Evolutionary conservation across 495 filamentous ascomycete genomes (phyloP).

Genomic region (Podospora anserina): DNA sequence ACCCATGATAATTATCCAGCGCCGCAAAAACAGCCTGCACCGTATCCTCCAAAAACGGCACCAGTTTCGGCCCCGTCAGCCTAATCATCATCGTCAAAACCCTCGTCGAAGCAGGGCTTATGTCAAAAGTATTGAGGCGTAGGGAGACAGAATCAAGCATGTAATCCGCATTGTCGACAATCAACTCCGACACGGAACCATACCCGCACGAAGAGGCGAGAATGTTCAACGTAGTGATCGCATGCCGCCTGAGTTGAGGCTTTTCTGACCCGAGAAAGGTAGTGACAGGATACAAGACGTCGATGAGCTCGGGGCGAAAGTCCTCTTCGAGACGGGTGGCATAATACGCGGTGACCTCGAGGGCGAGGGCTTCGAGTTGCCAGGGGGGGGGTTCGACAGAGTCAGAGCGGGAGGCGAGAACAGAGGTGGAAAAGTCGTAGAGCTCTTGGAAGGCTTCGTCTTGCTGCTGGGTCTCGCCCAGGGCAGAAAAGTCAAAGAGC

Average conservation of each 20-base stretch:
- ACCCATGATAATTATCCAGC: constrained; percentile 89
- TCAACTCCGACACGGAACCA: constrained; percentile 65
- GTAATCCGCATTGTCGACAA: constrained; percentile 93
- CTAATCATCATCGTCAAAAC: constrained; percentile 94
- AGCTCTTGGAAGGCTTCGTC: constrained; percentile 68
- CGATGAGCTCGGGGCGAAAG: constrained; percentile 83
- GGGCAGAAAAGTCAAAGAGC: constrained; percentile 56
- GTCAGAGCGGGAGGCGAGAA: constrained; percentile 54
- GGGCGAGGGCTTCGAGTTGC: constrained; percentile 65
- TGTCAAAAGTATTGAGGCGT: constrained; percentile 84
- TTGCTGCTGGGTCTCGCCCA: constrained; percentile 41
- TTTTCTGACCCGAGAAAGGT: constrained; percentile 77
- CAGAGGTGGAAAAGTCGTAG: constrained; percentile 69
- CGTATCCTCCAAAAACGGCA: constrained; percentile 90
- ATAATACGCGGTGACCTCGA: constrained; percentile 72
- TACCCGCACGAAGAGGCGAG: constrained; percentile 77
- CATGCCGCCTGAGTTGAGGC: constrained; percentile 68
- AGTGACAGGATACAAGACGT: constrained; percentile 84
- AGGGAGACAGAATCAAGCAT: constrained; percentile 89
- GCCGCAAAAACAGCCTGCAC: constrained; percentile 86
- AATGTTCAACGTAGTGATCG: constrained; percentile 78
- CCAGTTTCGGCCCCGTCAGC: constrained; percentile 72
- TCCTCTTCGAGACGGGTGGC: constrained; percentile 61
- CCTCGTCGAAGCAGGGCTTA: constrained; percentile 85
- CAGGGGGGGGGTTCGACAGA: constrained; percentile 62